Percentiles rank a stretch among this genome's conserved stretches.
These are phyloP conservation scores for Eragrostis tef DNA, from an alignment of 202 grass and related monocot species.

Conservation along the genomic window DNA sequence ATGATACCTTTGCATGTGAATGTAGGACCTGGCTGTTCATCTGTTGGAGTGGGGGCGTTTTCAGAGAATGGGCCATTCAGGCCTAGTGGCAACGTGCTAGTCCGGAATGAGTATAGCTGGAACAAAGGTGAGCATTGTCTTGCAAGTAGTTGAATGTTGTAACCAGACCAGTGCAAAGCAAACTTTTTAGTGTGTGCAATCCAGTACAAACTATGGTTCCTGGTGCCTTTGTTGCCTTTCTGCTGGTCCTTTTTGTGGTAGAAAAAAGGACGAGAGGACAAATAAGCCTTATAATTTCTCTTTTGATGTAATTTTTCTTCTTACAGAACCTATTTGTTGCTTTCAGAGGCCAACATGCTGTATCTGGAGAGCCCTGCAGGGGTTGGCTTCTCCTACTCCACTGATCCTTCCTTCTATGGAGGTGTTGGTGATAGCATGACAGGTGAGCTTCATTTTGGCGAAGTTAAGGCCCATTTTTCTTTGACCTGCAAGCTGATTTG, in stretches of 20 bases:
- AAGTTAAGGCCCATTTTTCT: background rate
- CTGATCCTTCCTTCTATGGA: constrained; percentile 77
- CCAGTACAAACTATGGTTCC: background rate
- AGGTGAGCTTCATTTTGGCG: constrained; percentile 48
- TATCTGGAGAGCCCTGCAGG: constrained; percentile 92
- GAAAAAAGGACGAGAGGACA: constrained; percentile 13
- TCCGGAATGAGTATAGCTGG: constrained; percentile 86
- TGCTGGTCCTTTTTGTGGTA: background rate
- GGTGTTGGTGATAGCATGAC: constrained; percentile 85
- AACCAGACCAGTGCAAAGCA: constrained; percentile 1
- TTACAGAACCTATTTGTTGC: constrained; percentile 2
- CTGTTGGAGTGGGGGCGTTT: constrained; percentile 89
- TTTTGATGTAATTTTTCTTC: background rate
- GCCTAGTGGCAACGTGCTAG: constrained; percentile 68
- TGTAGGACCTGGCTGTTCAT: constrained; percentile 90
- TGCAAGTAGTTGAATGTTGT: constrained; percentile 3
- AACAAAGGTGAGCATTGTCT: constrained; percentile 73
- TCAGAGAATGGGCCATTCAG: constrained; percentile 96
- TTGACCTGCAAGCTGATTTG: background rate
- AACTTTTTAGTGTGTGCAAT: constrained; percentile 17
- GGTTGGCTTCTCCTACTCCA: constrained; percentile 86
- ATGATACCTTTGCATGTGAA: constrained; percentile 30
- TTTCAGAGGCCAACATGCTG: constrained; percentile 92
- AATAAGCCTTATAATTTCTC: constrained; percentile 19
- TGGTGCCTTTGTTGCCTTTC: constrained; percentile 2